Evolutionary conservation across 768 basidiomycete genomes (phyloP).

Genomic region (Lactarius evosmus): DNA sequence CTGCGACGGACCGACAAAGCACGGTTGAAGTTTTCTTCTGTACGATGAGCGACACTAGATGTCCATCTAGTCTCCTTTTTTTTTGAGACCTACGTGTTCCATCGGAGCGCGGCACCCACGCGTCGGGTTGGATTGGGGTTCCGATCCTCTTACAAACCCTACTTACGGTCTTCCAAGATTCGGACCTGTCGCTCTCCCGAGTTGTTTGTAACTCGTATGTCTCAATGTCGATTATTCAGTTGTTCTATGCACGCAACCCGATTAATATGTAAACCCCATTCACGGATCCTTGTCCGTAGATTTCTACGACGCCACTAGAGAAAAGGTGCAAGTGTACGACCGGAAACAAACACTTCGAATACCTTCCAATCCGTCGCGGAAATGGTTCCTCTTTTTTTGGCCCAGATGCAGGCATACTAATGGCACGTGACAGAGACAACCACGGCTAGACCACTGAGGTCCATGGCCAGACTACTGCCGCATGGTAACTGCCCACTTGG

Average conservation of each 20-base stretch:
- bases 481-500: background rate
- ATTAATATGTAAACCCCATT: background rate
- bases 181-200: background rate
- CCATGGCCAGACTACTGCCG: background rate
- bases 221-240: background rate
- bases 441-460: background rate
- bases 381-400: too few relatives aligned
- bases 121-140: background rate
- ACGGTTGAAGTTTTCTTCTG: conserved; percentile 47
- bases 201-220: background rate
- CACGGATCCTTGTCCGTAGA: background rate
- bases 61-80: background rate
- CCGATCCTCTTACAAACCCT: background rate
- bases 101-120: background rate
- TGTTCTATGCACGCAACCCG: background rate
- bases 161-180: background rate
- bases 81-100: background rate
- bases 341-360: too few relatives aligned
- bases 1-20: conserved; percentile 56
- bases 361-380: too few relatives aligned
- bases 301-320: background rate
- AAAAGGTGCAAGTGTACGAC: too few relatives aligned
- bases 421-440: too few relatives aligned
- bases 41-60: conserved; percentile 10
- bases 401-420: too few relatives aligned